Evolutionary conservation across 1,284 basidiomycete genomes (phyloP).

Genomic region (Grifola frondosa): DNA sequence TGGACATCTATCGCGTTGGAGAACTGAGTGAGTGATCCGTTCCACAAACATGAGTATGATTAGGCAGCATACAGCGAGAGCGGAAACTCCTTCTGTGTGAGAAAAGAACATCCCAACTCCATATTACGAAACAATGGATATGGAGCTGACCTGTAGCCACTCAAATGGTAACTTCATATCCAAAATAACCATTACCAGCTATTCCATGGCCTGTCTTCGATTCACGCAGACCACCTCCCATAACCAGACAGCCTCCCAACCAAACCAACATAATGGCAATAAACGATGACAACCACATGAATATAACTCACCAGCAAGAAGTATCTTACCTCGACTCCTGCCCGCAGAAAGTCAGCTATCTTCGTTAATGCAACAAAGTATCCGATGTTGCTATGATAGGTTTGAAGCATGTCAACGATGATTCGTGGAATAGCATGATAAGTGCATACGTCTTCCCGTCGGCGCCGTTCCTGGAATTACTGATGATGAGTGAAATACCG

Average conservation of each 20-base stretch:
- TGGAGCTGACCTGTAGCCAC: no score
- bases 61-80: no score
- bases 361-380: conserved; percentile 97
- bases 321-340: conserved; percentile 88
- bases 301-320: conserved; percentile 75
- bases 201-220: no score
- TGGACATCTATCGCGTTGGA: conserved; percentile 88
- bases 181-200: no score
- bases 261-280: conserved; percentile 1
- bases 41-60: background rate
- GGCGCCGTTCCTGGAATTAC: conserved; percentile 78
- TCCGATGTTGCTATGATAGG: conserved; percentile 77
- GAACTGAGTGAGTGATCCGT: no score
- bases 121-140: background rate
- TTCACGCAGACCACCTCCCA: no score
- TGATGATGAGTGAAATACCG: background rate
- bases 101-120: background rate
- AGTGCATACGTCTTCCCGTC: conserved; percentile 85
- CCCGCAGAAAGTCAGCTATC: conserved; percentile 94
- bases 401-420: background rate
- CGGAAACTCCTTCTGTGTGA: no score
- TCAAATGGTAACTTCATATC: no score
- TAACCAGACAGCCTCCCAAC: no score
- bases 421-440: background rate
- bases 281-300: conserved; percentile 1